Evolutionary conservation across 2,329 filamentous ascomycete species (phyloP), one percentile per base, ranked within the genome.

Genomic region (Chrysosporium keratinophilum): DNA sequence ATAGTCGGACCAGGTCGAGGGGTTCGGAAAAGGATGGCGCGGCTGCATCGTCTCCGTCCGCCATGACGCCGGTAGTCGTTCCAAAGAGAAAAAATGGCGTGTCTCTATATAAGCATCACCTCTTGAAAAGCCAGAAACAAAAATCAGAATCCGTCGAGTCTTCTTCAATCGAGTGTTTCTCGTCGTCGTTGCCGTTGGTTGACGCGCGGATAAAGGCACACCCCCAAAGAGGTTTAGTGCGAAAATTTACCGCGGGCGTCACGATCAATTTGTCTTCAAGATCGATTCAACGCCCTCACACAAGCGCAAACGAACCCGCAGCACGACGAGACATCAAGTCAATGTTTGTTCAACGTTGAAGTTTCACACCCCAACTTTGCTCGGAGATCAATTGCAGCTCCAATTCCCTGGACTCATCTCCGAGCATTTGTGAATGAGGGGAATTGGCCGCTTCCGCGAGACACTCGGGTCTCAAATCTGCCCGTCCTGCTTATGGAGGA

Each of bases 1-100:
- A 88, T 54, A 98, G 81, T 62, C 90, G 88, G 62, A 98, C 93
- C 41, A 98, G 83, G 71, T 97, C 93, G 66, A 98, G 85, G 53
- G 94, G 91, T 75, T 98, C 91, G 51, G 90, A 84, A 54, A 89
- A 86, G 54, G 86, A 79, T 62, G 78, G 76, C 50, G 76, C 69
- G 55, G 80, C 76, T 61, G 84, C 82, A 67, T 89, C 86, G 67
- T 86, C 87, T 59, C 77, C 79, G 71, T 95, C 90, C 63, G 90
- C 90, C 64, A 54, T 54, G 28, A 42, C 28, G 37, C 12, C 42
- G 42, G 23, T 46, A 11, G n/a, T 53, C 31, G 10, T 11, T 37
- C 2, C 20, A 14, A 43, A 41, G 2, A 17, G 14, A 19, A 19
- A 14, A 19, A 20, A 9, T 14, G 2, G 19, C 7, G n/a, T 40